Evolutionary conservation across 1,139 yeast genomes (phyloP), one percentile per base, ranked within the genome.

Genomic region (Lodderomyces jiufengensis): DNA sequence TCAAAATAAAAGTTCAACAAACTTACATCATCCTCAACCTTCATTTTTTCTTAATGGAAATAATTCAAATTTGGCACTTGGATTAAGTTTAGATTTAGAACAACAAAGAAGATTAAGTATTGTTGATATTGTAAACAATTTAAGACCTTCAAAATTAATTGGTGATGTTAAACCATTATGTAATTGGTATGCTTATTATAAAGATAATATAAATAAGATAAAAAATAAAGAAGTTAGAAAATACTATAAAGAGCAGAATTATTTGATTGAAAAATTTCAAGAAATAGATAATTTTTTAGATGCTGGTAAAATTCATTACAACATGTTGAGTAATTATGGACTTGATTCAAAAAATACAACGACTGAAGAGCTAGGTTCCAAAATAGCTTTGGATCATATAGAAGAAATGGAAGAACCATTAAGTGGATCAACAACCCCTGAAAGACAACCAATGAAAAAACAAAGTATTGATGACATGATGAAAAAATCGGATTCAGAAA

Each of bases 201-300:
- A 58, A 41, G 15, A 55, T 34, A 50, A 63, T 49, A 42, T 47
- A 49, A 33, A 47, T 4, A 43, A 42, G 6, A 49, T 66, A 11
- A 55, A 48, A 26, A 53, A 51, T 26, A 51, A 43, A 27, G 37
- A 45, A 10, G 37, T 70, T 13, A 52, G 57, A 27, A 38, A 50
- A 6, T 77, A 61, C 50, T 78, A 77, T 51, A 47, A 55, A 28
- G 53, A 60, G 4, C 90, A 83, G 55, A 83, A 84, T 50, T 73
- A 66, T 24, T 55, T 80, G 40, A 76, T 83, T 41, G 74, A 71
- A 22, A 65, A 76, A 36, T 81, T 76, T 46, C 56, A 59, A 33
- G 83, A 76, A 42, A 77, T 84, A 23, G 95, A 84, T 52, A 63
- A 69, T 38, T 64, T 83, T 39, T 64, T 84, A 34, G 94, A 83